A percentile compares a stretch with the other conserved stretches of the same genome.
Conservation (phyloP, 106 monocot genomes). For the Dendrobium officinale region DNA sequence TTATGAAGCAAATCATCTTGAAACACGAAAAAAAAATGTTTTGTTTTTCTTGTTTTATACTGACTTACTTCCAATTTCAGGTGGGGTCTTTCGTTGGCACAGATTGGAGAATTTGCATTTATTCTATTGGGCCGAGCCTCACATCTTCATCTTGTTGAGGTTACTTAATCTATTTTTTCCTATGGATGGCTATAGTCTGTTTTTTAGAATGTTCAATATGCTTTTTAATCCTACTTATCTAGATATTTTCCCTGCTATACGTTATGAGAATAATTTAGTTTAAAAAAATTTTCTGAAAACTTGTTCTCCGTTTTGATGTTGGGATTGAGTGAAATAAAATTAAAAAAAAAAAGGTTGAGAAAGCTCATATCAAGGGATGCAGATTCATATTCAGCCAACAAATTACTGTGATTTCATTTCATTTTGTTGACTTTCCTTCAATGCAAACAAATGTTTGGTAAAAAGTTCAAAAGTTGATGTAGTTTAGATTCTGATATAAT, state of each 20-base stretch:
- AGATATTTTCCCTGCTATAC: neutral
- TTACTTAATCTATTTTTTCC: slow-evolving; percentile 11
- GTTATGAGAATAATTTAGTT: neutral
- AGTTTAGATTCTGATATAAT: neutral
- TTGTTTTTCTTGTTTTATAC: neutral
- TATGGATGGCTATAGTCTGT: neutral
- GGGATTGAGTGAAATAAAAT: neutral
- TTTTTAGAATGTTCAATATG: neutral
- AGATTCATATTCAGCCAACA: neutral
- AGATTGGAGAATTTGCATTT: slow-evolving; percentile 98
- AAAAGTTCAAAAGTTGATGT: neutral
- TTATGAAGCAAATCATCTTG: neutral
- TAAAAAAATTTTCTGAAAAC: neutral
- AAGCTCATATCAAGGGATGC: neutral
- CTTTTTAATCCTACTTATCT: neutral
- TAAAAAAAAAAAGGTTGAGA: neutral
- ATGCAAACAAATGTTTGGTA: neutral
- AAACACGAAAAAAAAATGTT: neutral
- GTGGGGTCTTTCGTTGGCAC: slow-evolving; percentile 89
- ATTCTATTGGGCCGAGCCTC: slow-evolving; percentile 95
- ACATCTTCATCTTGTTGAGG: slow-evolving; percentile 95
- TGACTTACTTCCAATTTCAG: slow-evolving; percentile 17
- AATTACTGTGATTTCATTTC: neutral
- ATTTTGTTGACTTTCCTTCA: neutral
- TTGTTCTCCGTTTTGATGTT: neutral